Evolutionary conservation across 2,329 filamentous ascomycete genomes (phyloP).

Genomic region (Colletotrichum magnum): DNA sequence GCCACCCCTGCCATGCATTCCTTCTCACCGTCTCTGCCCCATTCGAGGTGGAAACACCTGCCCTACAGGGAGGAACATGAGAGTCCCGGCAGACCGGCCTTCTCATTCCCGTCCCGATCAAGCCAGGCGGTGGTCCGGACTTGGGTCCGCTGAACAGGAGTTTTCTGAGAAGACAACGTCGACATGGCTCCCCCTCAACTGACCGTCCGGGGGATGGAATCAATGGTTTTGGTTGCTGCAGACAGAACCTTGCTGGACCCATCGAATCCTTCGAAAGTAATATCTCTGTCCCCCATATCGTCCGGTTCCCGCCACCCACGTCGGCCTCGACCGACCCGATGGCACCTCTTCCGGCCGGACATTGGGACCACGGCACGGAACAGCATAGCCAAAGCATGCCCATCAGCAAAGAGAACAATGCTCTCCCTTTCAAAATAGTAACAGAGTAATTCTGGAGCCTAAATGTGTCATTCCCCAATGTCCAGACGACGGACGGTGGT

Average conservation of each 20-base stretch:
- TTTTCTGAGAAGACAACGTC: not conserved
- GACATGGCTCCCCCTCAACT: not conserved
- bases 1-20: slow-evolving; percentile 11
- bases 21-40: slow-evolving; percentile 5
- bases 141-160: slow-evolving; percentile 8
- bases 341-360: slow-evolving; percentile 4
- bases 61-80: slow-evolving; percentile 8
- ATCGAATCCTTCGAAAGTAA: slow-evolving; percentile 20
- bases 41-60: not conserved
- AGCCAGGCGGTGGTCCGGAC: not conserved
- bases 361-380: not conserved
- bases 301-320: not conserved
- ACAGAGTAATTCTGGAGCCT: slow-evolving; percentile 33
- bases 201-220: slow-evolving; percentile 2
- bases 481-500: slow-evolving; percentile 25
- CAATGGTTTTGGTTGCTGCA: slow-evolving; percentile 8
- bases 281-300: slow-evolving; percentile 7
- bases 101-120: not conserved
- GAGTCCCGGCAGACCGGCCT: not conserved
- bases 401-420: slow-evolving; percentile 4
- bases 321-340: slow-evolving; percentile 1
- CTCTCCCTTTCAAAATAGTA: slow-evolving; percentile 29
- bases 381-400: not conserved
- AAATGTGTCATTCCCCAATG: slow-evolving; percentile 32
- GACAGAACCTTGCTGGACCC: slow-evolving; percentile 1